These are phyloP conservation scores for Trichoderma guizhouense DNA, from an alignment of 2,329 filamentous ascomycete species.

Conservation along the genomic window DNA sequence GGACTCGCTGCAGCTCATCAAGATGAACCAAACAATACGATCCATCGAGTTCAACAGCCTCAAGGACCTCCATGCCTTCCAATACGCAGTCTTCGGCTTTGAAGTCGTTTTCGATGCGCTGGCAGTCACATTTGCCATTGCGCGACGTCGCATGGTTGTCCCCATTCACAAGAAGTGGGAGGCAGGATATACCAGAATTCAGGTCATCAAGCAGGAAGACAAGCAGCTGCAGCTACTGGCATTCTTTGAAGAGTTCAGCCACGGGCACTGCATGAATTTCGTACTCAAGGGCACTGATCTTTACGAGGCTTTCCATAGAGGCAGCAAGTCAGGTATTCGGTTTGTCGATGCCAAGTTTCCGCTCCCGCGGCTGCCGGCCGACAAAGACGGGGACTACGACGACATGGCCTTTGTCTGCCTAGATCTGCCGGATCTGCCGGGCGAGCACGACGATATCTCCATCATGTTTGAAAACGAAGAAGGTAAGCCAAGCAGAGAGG, in stretches of 20 bases:
- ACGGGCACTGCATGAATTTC: slow-evolving; percentile 88
- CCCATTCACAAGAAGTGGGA: slow-evolving; percentile 96
- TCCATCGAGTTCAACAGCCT: slow-evolving; percentile 66
- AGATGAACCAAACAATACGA: slow-evolving; percentile 62
- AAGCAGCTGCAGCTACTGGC: slow-evolving; percentile 74
- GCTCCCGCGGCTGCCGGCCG: slow-evolving; percentile 60
- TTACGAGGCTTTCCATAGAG: slow-evolving; percentile 66
- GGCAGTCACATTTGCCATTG: slow-evolving; percentile 74
- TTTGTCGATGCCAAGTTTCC: slow-evolving; percentile 91
- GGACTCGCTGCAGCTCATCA: slow-evolving; percentile 59
- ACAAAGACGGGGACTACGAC: slow-evolving; percentile 49
- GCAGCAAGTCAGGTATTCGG: slow-evolving; percentile 68
- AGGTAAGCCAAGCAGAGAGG: slow-evolving; percentile 51
- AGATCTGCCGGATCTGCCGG: slow-evolving; percentile 83
- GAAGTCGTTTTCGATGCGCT: slow-evolving; percentile 70
- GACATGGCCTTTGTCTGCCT: slow-evolving; percentile 76
- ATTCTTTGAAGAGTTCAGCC: slow-evolving; percentile 84
- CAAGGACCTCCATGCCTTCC: slow-evolving; percentile 72
- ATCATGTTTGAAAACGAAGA: slow-evolving; percentile 77
- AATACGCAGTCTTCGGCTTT: slow-evolving; percentile 76
- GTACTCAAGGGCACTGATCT: slow-evolving; percentile 78
- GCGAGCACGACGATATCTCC: slow-evolving; percentile 88
- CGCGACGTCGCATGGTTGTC: slow-evolving; percentile 81
- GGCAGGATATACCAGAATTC: slow-evolving; percentile 72
- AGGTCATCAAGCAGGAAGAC: slow-evolving; percentile 69